Base-by-base conservation (phyloP, 371 early-diverging fungal species). In the Capillidium rhysosporum region DNA sequence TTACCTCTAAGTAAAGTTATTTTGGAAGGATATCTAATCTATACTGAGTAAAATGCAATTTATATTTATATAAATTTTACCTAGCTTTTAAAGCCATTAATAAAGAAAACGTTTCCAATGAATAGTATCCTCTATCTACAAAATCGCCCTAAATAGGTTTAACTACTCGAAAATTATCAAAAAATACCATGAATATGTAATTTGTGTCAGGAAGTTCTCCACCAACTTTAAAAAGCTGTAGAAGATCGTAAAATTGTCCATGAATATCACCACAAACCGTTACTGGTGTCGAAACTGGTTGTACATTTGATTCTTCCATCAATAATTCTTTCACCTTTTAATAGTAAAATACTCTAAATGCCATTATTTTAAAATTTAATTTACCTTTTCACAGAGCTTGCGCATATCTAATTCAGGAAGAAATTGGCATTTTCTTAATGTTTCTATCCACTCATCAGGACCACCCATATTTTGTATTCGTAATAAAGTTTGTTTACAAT, bases 91-190 rank as follows among this genome's bases (percentile, higher is more conserved):
- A 75, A n/a, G 34, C 84, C 64, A 98, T 78, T 40, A 99, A 69
- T 54, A 97, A 63, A 25, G 92, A 86, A 57, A 98, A 88, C 3
- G 98, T 95, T 63, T 99, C 98, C 54, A 99, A 75, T 61, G 89
- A 89, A 72, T 96, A 95, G 68, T 93, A 96, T n/a, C 99, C 99
- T 54, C 99, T 79, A 73, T 99, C 99, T 9, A 99, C 99, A 78
- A 95, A 99, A 63, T 99, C 99, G 25, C 99, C 99, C 49, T 49
- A 44, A 43, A 16, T 21, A n/a, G 44, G 9, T 46, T 60, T 30
- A 58, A n/a, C 9, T 9, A 21, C 7, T 10, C 9, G 9, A n/a
- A 25, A 20, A 31, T 41, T 20, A 40, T 18, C 2, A 40, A 43
- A 41, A 21, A 20, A 56, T 46, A 46, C 44, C 95, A 99, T 95